Percentiles rank a stretch among this genome's conserved stretches.
Conservation (phyloP, 352 stramenopile genomes). For the Phytopythium oedochilum region DNA sequence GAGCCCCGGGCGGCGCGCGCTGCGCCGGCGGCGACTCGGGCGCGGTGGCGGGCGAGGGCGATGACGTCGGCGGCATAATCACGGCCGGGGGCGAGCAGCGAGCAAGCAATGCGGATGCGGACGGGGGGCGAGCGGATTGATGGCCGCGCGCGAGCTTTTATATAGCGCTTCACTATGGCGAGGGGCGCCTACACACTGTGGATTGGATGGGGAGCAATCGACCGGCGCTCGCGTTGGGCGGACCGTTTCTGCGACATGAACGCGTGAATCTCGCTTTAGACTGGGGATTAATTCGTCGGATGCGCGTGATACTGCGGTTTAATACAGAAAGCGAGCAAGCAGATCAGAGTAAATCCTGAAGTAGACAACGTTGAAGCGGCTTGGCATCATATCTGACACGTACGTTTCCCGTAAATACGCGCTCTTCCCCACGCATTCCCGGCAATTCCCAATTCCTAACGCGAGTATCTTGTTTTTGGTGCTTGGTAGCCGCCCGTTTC, state of each 20-base stretch:
- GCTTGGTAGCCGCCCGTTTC: slow-evolving; percentile 24
- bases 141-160: background rate
- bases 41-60: background rate
- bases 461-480: slow-evolving; percentile 12
- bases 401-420: background rate
- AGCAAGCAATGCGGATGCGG: slow-evolving; percentile 1
- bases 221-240: background rate
- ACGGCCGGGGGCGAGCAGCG: background rate
- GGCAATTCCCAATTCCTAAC: background rate
- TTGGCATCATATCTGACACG: background rate
- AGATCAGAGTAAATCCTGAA: background rate
- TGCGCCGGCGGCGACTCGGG: background rate
- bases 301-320: too few species aligned
- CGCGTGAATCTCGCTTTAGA: background rate
- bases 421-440: too few species aligned
- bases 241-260: background rate
- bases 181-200: too few species aligned
- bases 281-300: background rate
- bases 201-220: background rate
- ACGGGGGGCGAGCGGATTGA: background rate
- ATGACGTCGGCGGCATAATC: background rate
- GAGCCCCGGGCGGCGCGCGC: slow-evolving; percentile 33
- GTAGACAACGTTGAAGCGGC: background rate
- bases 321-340: too few species aligned
- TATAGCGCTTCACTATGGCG: background rate